Conservation (phyloP, 495 filamentous ascomycete species). For the Recurvomyces mirabilis region DNA sequence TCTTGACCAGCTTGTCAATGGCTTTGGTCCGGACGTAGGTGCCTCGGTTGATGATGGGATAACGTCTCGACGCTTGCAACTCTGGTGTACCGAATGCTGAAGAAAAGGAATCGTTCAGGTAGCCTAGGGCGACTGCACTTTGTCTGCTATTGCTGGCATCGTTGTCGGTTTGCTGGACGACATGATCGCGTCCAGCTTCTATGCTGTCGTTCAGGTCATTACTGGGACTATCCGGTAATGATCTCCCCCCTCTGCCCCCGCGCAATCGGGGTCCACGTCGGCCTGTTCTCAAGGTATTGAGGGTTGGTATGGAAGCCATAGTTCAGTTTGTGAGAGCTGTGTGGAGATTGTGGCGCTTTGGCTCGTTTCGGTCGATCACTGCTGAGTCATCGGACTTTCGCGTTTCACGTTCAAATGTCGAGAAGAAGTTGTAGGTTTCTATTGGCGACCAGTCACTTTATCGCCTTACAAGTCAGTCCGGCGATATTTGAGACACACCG, state of each 20-base stretch:
- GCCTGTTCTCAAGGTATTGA: slow-evolving; percentile 14
- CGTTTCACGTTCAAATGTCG: no score
- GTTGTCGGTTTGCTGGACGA: slow-evolving; percentile 80
- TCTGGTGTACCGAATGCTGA: slow-evolving; percentile 42
- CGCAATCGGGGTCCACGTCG: slow-evolving; percentile 8
- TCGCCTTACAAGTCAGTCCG: no score
- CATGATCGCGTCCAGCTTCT: slow-evolving; percentile 35
- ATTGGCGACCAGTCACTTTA: no score
- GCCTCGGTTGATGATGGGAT: slow-evolving; percentile 90
- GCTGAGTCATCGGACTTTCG: no score
- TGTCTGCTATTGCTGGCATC: slow-evolving; percentile 81
- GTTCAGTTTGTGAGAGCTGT: not conserved
- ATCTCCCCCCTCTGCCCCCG: slow-evolving; percentile 4
- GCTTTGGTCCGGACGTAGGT: slow-evolving; percentile 89
- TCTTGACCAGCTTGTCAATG: slow-evolving; percentile 65
- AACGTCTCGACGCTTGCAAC: slow-evolving; percentile 38
- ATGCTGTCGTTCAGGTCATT: not conserved
- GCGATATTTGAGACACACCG: no score
- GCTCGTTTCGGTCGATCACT: no score
- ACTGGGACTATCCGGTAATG: not conserved
- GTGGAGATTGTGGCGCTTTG: slow-evolving; percentile 1
- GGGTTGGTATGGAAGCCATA: slow-evolving; percentile 19
- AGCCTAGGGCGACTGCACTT: slow-evolving; percentile 80
- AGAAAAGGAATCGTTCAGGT: slow-evolving; percentile 74
- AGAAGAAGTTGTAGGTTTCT: no score